Percentiles rank a stretch among this genome's conserved stretches.
phyloP scores from a whole-genome alignment of 345 rosid genomes.

The Lenwebbia sp. region DNA sequence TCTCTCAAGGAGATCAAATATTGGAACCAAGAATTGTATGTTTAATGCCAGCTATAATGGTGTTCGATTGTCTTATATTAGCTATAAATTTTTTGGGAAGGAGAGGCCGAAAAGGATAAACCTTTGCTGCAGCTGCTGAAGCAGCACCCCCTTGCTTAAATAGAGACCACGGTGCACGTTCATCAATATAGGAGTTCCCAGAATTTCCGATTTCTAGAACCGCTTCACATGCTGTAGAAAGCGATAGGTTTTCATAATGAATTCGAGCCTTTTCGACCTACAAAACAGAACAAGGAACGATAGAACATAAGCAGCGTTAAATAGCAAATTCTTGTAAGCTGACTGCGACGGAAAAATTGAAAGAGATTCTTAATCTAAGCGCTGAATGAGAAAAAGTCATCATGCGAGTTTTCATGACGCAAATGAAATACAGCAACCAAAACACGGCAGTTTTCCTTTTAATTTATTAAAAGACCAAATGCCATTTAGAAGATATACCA shows the following conservation, averaged over 20 bases:
- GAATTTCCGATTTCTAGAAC: constrained; percentile 81
- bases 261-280: constrained; percentile 60
- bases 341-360: neutral
- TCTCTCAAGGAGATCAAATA: neutral
- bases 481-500: neutral
- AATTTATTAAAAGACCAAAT: neutral
- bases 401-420: neutral
- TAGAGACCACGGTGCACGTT: constrained; percentile 75
- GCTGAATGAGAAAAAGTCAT: neutral
- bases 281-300: neutral
- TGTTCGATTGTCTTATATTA: neutral
- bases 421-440: neutral
- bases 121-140: constrained; percentile 89
- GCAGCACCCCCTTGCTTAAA: constrained; percentile 84
- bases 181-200: constrained; percentile 80
- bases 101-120: neutral
- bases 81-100: neutral
- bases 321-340: neutral
- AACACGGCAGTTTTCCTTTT: neutral
- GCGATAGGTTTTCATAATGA: constrained; percentile 55
- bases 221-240: constrained; percentile 81
- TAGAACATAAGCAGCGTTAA: neutral
- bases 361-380: neutral
- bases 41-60: neutral
- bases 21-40: neutral